A percentile compares a stretch with the other conserved stretches of the same genome.
These are phyloP conservation scores for Mycena epipterygia DNA, from an alignment of 768 basidiomycete genomes.

Conservation along the genomic window DNA sequence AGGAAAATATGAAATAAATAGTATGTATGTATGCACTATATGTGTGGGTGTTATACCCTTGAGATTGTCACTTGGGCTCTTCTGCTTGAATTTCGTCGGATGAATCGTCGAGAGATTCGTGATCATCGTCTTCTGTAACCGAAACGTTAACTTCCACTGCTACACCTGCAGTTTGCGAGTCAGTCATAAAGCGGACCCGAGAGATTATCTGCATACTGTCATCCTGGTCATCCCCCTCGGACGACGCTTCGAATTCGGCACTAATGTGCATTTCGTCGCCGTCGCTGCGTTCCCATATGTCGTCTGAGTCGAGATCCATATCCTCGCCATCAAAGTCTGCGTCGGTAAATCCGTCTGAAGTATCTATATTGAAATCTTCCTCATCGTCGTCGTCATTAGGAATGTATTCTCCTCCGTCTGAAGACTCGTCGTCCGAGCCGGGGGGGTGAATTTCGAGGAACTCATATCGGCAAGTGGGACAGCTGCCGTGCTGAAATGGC, in stretches of 20 bases:
- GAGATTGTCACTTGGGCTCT: conserved; percentile 31
- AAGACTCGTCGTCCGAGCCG: conserved; percentile 74
- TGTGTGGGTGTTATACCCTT: too few relatives aligned
- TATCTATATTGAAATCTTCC: conserved; percentile 45
- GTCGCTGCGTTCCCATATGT: conserved; percentile 39
- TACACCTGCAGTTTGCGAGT: background rate
- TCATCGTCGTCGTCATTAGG: conserved; percentile 66
- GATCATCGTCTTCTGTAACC: conserved; percentile 6
- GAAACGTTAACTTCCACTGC: conserved; percentile 26
- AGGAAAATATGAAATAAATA: background rate
- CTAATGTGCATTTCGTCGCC: conserved; percentile 36
- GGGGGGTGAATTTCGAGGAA: conserved; percentile 69
- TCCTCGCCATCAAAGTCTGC: conserved; percentile 56
- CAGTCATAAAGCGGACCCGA: background rate
- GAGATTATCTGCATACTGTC: conserved; percentile 17
- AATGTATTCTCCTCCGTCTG: conserved; percentile 77
- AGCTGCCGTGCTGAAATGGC: conserved; percentile 71
- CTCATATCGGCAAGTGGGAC: conserved; percentile 73
- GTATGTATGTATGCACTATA: background rate
- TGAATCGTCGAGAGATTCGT: conserved; percentile 22
- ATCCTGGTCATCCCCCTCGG: conserved; percentile 37
- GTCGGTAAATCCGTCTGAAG: conserved; percentile 54
- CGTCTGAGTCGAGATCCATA: conserved; percentile 49
- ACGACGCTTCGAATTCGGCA: conserved; percentile 25
- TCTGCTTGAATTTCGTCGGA: conserved; percentile 28